Evolutionary conservation across 495 filamentous ascomycete genomes (phyloP).

Genomic region (Annulohypoxylon nitens): DNA sequence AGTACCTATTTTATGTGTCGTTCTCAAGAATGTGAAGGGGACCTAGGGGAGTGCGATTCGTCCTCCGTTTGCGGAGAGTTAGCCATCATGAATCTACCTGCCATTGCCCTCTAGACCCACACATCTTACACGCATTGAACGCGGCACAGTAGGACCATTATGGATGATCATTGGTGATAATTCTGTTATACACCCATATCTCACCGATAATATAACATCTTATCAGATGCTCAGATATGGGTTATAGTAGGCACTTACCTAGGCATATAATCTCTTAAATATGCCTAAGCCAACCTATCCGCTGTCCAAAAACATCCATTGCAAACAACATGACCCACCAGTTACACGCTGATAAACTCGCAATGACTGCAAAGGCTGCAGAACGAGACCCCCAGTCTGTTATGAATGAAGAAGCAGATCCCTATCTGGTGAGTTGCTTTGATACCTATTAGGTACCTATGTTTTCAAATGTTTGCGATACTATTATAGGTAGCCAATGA

Average conservation of each 20-base stretch:
- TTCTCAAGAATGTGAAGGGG: background rate
- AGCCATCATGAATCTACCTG: background rate
- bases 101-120: background rate
- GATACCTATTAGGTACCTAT: background rate
- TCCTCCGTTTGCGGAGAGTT: background rate
- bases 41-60: too few species aligned
- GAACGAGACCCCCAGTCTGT: background rate
- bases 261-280: background rate
- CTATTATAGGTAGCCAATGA: background rate
- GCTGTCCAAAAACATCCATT: background rate
- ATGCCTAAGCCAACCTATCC: background rate
- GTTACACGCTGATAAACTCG: background rate
- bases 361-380: background rate
- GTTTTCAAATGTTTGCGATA: background rate
- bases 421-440: slow-evolving; percentile 10
- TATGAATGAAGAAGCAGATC: slow-evolving; percentile 11
- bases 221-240: slow-evolving; percentile 2
- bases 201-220: background rate
- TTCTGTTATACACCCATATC: background rate
- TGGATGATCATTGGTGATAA: slow-evolving; percentile 2
- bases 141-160: background rate
- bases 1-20: background rate
- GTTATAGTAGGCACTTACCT: background rate
- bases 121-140: background rate
- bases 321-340: slow-evolving; percentile 10